Conservation (phyloP, 2,329 filamentous ascomycete genomes). For the Chlorencoelia australis region DNA sequence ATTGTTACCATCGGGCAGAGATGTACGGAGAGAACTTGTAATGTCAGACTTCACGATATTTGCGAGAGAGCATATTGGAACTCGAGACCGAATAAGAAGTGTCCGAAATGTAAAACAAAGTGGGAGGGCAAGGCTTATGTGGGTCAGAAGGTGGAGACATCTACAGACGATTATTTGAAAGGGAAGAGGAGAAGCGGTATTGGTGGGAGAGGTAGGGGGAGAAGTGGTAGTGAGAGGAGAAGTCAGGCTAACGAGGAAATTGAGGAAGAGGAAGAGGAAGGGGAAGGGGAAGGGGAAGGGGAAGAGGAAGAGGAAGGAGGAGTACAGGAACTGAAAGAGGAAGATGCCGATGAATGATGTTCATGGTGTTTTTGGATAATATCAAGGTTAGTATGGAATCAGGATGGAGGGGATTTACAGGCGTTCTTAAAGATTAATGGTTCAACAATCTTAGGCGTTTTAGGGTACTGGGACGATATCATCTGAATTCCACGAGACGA, state of each 20-base stretch:
- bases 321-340: background rate
- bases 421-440: too few species aligned
- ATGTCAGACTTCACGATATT: conserved; percentile 62
- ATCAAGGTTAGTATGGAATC: conserved; percentile 1
- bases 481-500: background rate
- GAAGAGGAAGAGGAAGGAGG: conserved; percentile 1
- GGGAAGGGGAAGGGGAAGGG: conserved; percentile 3
- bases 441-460: too few species aligned
- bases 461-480: background rate
- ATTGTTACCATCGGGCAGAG: conserved; percentile 79
- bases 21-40: conserved; percentile 59
- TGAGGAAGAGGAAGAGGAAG: conserved; percentile 9
- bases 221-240: conserved; percentile 3
- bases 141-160: conserved; percentile 27
- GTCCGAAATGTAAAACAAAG: conserved; percentile 47
- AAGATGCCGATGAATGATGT: conserved; percentile 1
- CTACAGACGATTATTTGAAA: conserved; percentile 24
- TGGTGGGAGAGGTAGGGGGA: conserved; percentile 10
- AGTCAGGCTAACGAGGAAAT: conserved; percentile 11
- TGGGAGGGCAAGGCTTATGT: conserved; percentile 34
- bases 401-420: background rate
- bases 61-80: conserved; percentile 69
- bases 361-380: background rate
- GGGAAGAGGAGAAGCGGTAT: conserved; percentile 25
- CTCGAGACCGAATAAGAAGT: conserved; percentile 43